These are phyloP conservation scores for Omphalea diandra DNA, from an alignment of 441 rosid species.

Conservation along the genomic window DNA sequence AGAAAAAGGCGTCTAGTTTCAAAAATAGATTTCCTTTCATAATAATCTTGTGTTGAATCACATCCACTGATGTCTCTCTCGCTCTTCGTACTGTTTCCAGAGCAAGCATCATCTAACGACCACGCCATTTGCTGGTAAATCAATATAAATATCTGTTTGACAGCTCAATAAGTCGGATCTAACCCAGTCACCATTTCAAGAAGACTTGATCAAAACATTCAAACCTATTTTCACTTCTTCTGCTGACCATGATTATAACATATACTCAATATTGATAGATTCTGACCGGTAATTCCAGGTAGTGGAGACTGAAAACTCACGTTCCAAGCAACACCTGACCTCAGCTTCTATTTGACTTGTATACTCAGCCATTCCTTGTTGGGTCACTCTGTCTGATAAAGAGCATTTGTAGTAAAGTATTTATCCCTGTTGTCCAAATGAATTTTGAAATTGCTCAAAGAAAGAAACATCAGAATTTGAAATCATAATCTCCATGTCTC, in stretches of 20 bases:
- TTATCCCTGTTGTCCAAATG: not conserved
- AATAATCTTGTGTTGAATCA: not conserved
- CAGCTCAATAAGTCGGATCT: not conserved
- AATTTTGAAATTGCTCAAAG: slow-evolving; percentile 1
- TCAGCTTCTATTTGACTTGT: not conserved
- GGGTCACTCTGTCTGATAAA: not conserved
- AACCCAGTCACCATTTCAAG: not conserved
- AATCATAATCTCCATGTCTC: slow-evolving; percentile 12
- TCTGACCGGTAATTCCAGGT: not conserved
- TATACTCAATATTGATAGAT: no score
- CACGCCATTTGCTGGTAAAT: not conserved
- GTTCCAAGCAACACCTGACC: not conserved
- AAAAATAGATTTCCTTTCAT: not conserved
- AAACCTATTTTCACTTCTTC: not conserved
- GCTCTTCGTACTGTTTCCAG: not conserved
- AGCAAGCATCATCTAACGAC: not conserved
- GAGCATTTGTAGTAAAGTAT: not conserved
- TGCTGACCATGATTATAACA: not conserved
- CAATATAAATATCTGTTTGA: not conserved
- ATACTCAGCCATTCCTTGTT: not conserved
- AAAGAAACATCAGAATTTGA: not conserved
- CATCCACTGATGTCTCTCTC: not conserved
- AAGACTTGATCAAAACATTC: not conserved
- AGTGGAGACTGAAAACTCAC: not conserved
- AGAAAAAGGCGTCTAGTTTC: not conserved